phyloP scores from a whole-genome alignment of 352 stramenopile species.

The Globisporangium perplexum region DNA sequence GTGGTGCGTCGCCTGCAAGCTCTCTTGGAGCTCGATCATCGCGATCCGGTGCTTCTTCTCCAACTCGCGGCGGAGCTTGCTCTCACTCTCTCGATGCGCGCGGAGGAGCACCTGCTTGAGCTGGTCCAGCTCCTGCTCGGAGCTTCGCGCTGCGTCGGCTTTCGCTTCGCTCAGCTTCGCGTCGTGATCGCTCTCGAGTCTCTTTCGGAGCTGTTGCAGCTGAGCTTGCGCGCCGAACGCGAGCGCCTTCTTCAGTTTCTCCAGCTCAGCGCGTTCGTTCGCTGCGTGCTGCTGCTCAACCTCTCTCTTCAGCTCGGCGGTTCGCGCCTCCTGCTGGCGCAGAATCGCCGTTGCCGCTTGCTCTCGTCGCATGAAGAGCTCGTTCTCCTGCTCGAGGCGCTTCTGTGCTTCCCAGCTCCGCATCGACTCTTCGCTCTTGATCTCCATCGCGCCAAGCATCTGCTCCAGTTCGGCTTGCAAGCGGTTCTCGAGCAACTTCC shows the following conservation, averaged over 20 bases:
- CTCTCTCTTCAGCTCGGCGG: slow-evolving; percentile 31
- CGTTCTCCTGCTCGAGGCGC: slow-evolving; percentile 35
- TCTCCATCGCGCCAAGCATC: slow-evolving; percentile 24
- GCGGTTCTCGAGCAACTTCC: slow-evolving; percentile 23
- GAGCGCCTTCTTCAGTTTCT: slow-evolving; percentile 56
- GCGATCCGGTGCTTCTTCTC: slow-evolving; percentile 40
- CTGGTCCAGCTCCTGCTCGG: slow-evolving; percentile 35
- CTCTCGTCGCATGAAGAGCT: slow-evolving; percentile 36
- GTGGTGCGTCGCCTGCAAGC: slow-evolving; percentile 28
- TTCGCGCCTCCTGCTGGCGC: slow-evolving; percentile 39
- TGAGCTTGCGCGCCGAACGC: slow-evolving; percentile 56
- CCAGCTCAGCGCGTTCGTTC: slow-evolving; percentile 39
- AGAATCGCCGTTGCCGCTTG: slow-evolving; percentile 25
- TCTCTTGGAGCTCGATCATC: slow-evolving; percentile 47
- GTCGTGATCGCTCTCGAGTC: slow-evolving; percentile 36
- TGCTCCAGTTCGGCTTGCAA: slow-evolving; percentile 29
- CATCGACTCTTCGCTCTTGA: slow-evolving; percentile 20
- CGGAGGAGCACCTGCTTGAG: slow-evolving; percentile 32
- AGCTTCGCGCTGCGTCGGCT: slow-evolving; percentile 15
- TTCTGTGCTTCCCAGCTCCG: slow-evolving; percentile 39
- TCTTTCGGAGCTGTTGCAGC: slow-evolving; percentile 43
- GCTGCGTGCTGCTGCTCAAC: slow-evolving; percentile 26
- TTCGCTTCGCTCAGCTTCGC: slow-evolving; percentile 22
- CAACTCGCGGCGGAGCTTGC: slow-evolving; percentile 31
- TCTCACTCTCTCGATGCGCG: slow-evolving; percentile 29